Evolutionary conservation across 2,329 filamentous ascomycete species (phyloP).

Genomic region (Amylocarpus encephaloides): DNA sequence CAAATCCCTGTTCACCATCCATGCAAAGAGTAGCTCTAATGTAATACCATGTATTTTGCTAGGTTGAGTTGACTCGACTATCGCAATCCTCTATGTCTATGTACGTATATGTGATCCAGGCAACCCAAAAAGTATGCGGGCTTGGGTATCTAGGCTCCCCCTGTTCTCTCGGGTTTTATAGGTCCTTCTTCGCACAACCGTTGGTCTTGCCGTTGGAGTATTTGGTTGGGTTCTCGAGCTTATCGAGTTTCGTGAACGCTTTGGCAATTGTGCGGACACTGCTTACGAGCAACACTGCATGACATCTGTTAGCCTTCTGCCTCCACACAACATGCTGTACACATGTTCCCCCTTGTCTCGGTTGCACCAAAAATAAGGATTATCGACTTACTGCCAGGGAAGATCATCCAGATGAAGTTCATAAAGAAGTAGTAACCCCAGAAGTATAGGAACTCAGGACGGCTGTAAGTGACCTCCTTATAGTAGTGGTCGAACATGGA

Average conservation of each 20-base stretch:
- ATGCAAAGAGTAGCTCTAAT: too few relatives aligned
- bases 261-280: conserved; percentile 32
- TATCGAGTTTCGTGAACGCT: conserved; percentile 33
- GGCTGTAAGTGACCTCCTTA: conserved; percentile 44
- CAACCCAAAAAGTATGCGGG: too few relatives aligned
- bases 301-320: neutral
- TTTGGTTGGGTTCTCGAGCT: conserved; percentile 10
- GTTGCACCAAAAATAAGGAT: neutral
- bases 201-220: neutral
- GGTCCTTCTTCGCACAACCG: neutral
- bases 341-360: neutral
- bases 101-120: too few relatives aligned
- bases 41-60: too few relatives aligned
- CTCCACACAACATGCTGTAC: neutral
- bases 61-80: too few relatives aligned
- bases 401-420: conserved; percentile 55
- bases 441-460: conserved; percentile 55
- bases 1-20: too few relatives aligned
- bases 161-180: neutral
- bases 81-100: too few relatives aligned
- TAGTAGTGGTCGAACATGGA: conserved; percentile 45
- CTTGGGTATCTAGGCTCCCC: too few relatives aligned
- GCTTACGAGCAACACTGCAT: conserved; percentile 31
- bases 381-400: conserved; percentile 41
- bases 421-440: conserved; percentile 59